A percentile compares a stretch with the other conserved stretches of the same genome.
Evolutionary conservation across 2,329 filamentous ascomycete species (phyloP).

Genomic region (Verticillium dahliae): DNA sequence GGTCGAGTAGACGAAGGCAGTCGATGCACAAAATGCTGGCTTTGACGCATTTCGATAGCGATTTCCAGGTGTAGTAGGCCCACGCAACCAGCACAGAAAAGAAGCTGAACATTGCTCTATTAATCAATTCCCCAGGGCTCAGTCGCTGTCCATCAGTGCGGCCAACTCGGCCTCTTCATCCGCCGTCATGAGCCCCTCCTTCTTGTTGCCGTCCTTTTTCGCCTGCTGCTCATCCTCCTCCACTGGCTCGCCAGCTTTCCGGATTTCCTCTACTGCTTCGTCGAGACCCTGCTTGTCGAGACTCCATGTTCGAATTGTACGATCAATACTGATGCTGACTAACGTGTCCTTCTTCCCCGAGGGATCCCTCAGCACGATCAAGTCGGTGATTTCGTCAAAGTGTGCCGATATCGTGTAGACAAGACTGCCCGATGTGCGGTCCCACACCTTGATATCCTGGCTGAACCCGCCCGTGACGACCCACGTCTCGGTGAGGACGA

Average conservation of each 20-base stretch:
- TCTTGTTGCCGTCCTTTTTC: slow-evolving; percentile 32
- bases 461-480: slow-evolving; percentile 84
- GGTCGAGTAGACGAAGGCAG: too few relatives aligned
- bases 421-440: slow-evolving; percentile 64
- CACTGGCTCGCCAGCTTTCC: slow-evolving; percentile 42
- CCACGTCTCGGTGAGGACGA: slow-evolving; percentile 70
- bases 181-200: slow-evolving; percentile 60
- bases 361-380: slow-evolving; percentile 52
- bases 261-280: slow-evolving; percentile 36
- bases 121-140: slow-evolving; percentile 3
- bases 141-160: slow-evolving; percentile 79
- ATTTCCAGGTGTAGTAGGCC: too few relatives aligned
- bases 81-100: too few relatives aligned
- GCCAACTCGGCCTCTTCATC: slow-evolving; percentile 93
- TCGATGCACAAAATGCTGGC: too few relatives aligned
- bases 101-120: neutral
- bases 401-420: slow-evolving; percentile 74
- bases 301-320: slow-evolving; percentile 80
- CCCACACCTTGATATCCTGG: slow-evolving; percentile 89
- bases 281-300: slow-evolving; percentile 56
- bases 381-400: slow-evolving; percentile 84
- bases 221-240: slow-evolving; percentile 40
- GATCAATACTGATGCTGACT: slow-evolving; percentile 84
- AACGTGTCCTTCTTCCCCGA: slow-evolving; percentile 38
- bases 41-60: too few relatives aligned